phyloP scores from a whole-genome alignment of 129 eudicot species.

The Daucus carota region DNA sequence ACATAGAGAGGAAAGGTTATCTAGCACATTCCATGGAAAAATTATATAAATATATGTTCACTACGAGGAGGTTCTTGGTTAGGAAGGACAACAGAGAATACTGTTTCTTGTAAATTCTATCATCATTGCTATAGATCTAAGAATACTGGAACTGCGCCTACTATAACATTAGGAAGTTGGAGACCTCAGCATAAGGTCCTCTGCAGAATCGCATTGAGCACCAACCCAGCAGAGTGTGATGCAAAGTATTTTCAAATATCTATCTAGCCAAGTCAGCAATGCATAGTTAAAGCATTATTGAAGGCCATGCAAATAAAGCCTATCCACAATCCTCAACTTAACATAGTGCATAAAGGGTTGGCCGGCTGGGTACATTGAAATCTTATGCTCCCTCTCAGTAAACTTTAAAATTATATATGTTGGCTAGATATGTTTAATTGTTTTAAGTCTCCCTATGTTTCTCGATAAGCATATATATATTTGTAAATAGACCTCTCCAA shows the following conservation, averaged over 20 bases:
- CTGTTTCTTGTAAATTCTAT: neutral
- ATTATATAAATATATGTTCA: too few relatives aligned
- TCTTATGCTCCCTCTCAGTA: neutral
- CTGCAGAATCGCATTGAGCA: neutral
- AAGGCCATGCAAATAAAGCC: neutral
- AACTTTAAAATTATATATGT: neutral
- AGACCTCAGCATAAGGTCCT: neutral
- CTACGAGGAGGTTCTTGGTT: neutral
- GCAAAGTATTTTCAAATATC: neutral
- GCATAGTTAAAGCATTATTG: neutral
- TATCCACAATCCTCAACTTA: neutral
- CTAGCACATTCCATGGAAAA: neutral
- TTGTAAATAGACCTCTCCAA: neutral
- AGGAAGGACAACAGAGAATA: too few relatives aligned
- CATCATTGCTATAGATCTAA: neutral
- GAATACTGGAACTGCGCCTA: neutral
- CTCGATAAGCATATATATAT: neutral
- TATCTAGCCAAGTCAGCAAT: neutral
- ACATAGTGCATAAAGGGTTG: neutral
- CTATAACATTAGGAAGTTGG: neutral
- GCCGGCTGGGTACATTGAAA: neutral
- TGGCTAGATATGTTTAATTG: neutral
- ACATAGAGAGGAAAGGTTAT: neutral
- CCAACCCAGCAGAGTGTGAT: neutral
- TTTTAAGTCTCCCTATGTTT: neutral